A percentile compares a stretch with the other conserved stretches of the same genome.
phyloP scores from a whole-genome alignment of 257 asterid genomes.

The Gentiana straminea region DNA sequence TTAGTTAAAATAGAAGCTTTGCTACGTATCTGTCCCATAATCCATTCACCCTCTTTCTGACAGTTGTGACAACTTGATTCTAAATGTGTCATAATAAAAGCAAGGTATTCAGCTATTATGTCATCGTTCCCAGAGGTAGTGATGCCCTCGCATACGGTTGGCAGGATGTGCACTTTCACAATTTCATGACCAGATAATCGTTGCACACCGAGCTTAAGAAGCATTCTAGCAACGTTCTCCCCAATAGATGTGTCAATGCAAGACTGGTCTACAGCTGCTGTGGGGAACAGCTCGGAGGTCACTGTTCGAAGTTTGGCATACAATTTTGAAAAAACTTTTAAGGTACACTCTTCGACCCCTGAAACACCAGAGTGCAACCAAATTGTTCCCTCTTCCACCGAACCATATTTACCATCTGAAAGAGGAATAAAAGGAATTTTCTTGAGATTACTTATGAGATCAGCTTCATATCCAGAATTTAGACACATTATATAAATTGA shows the following conservation, averaged over 20 bases:
- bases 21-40: slow-evolving; percentile 42
- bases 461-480: slow-evolving; percentile 32
- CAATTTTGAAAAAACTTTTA: slow-evolving; percentile 56
- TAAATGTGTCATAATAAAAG: slow-evolving; percentile 77
- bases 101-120: slow-evolving; percentile 70
- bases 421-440: slow-evolving; percentile 79
- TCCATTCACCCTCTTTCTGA: slow-evolving; percentile 41
- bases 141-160: slow-evolving; percentile 45
- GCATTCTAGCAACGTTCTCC: slow-evolving; percentile 65
- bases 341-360: slow-evolving; percentile 34
- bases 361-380: slow-evolving; percentile 64
- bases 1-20: slow-evolving; percentile 66
- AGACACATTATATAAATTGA: slow-evolving; percentile 39
- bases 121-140: slow-evolving; percentile 34
- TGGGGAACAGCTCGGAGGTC: slow-evolving; percentile 59
- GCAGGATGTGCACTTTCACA: slow-evolving; percentile 65
- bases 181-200: slow-evolving; percentile 81
- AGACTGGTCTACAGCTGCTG: slow-evolving; percentile 25
- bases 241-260: slow-evolving; percentile 27
- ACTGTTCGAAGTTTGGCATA: slow-evolving; percentile 60
- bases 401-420: slow-evolving; percentile 60
- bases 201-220: slow-evolving; percentile 78
- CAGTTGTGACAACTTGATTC: slow-evolving; percentile 68
- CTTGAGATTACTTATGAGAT: slow-evolving; percentile 39
- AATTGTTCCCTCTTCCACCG: slow-evolving; percentile 56